Percentiles rank a stretch among this genome's conserved stretches.
phyloP scores from a whole-genome alignment of 2,329 filamentous ascomycete genomes.

The Aspergillus melleus region DNA sequence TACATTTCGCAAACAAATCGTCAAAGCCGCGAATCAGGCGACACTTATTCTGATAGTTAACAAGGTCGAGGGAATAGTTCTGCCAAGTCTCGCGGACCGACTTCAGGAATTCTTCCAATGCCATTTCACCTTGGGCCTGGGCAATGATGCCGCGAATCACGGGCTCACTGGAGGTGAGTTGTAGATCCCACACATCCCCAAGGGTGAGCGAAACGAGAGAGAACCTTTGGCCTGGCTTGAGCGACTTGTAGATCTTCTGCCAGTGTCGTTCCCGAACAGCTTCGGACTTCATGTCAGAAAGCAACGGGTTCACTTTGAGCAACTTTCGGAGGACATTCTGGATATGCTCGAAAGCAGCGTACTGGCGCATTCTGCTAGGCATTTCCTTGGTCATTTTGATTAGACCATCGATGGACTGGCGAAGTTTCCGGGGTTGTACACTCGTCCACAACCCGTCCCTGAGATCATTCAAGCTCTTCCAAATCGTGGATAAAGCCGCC shows the following conservation, averaged over 20 bases:
- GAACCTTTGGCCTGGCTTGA: slow-evolving; percentile 90
- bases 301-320: slow-evolving; percentile 84
- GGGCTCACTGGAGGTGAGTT: slow-evolving; percentile 80
- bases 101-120: slow-evolving; percentile 93
- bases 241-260: slow-evolving; percentile 95
- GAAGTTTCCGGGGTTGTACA: slow-evolving; percentile 90
- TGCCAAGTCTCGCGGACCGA: slow-evolving; percentile 97
- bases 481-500: slow-evolving; percentile 92
- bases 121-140: slow-evolving; percentile 97
- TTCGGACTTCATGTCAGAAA: slow-evolving; percentile 92
- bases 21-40: slow-evolving; percentile 97
- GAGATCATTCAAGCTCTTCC: slow-evolving; percentile 92
- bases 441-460: slow-evolving; percentile 92
- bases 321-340: slow-evolving; percentile 86
- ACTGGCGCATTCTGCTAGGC: slow-evolving; percentile 98
- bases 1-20: slow-evolving; percentile 96
- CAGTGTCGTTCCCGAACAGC: slow-evolving; percentile 95
- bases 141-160: slow-evolving; percentile 90
- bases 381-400: slow-evolving; percentile 99
- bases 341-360: slow-evolving; percentile 98
- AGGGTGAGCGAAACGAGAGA: slow-evolving; percentile 92
- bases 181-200: slow-evolving; percentile 98
- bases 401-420: slow-evolving; percentile 82
- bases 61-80: slow-evolving; percentile 88
- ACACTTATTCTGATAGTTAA: slow-evolving; percentile 98